Base-by-base conservation (phyloP, 2,329 filamentous ascomycete genomes). In the Clonostachys byssicola region DNA sequence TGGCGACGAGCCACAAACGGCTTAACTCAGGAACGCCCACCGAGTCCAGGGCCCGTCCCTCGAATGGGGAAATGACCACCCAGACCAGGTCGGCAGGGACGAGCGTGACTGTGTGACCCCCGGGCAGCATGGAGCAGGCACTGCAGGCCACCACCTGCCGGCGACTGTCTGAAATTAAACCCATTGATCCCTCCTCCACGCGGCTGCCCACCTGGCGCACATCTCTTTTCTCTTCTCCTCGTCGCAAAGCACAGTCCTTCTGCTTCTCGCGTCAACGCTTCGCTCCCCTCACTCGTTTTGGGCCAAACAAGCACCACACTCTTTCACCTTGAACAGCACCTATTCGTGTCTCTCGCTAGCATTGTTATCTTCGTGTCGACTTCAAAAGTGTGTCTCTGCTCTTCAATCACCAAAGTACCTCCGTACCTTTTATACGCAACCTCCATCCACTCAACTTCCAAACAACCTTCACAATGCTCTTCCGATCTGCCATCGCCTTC, bases 391-490 rank as follows among this genome's bases (percentile, higher is more conserved):
- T 45, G 34, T 36, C 42, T 36, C 46, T 42, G 35, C 40, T n/a
- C 16, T 42, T 42, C 38, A 33, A 16, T 30, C 34, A 30, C 18
- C 7, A 39, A 20, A 48, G 18, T 33, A 18, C 38, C 33, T 30
- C 23, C 9, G 23, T 30, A 30, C 23, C 23, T 30, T 30, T 30
- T 30, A 30, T 30, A 30, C 23, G 33, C 33, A 43, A 43, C 35
- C 38, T 46, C 38, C 50, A 48, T 42, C 46, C 44, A 10, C 49
- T 39, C 51, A 52, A 51, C 56, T 50, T 35, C 43, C 50, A 49
- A 20, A 16, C 23, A 30, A 30, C 42, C 47, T 45, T 47, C 59
- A 65, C 58, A 40, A 69, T 69, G 67, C 62, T 62, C 48, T 64
- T 68, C 61, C 53, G 55, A 54, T 54, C 57, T 47, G 52, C 61